Conservation (phyloP, 768 basidiomycete genomes). For the Auricularia sp. region DNA sequence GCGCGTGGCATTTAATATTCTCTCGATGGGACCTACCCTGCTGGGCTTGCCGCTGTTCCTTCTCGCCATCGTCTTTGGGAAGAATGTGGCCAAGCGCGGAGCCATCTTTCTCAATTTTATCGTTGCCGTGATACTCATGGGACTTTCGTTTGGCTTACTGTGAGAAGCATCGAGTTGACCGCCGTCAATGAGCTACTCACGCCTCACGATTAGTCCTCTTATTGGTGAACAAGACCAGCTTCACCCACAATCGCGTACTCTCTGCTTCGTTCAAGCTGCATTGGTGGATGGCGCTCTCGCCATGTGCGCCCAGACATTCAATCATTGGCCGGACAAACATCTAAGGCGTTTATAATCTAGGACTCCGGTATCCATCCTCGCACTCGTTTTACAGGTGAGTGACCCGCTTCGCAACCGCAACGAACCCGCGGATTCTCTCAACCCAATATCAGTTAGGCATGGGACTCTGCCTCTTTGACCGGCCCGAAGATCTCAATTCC, state of each 20-base stretch:
- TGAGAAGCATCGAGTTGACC: not conserved
- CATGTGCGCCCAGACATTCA: not conserved
- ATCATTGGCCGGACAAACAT: not conserved
- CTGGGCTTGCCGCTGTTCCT: not conserved
- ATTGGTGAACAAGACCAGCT: not conserved
- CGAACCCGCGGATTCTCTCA: not conserved
- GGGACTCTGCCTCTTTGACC: not conserved
- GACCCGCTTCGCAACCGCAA: not conserved
- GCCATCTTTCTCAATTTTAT: not conserved
- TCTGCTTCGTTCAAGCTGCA: not conserved
- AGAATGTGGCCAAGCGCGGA: not conserved
- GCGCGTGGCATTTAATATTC: constrained; percentile 41
- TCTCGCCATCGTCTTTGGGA: not conserved
- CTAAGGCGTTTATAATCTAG: not conserved
- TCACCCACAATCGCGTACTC: not conserved
- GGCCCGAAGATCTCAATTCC: not conserved
- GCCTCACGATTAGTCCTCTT: not conserved
- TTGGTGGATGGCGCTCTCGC: not conserved
- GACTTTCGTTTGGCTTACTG: not conserved
- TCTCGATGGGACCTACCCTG: constrained; percentile 73
- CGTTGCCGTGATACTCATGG: not conserved
- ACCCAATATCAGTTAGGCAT: not conserved
- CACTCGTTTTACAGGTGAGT: not conserved
- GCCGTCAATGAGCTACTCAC: not conserved
- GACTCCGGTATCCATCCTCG: not conserved